Evolutionary conservation across 305 asterid species (phyloP), one percentile per base, ranked within the genome.

Genomic region (Fraxinus angustifolia): DNA sequence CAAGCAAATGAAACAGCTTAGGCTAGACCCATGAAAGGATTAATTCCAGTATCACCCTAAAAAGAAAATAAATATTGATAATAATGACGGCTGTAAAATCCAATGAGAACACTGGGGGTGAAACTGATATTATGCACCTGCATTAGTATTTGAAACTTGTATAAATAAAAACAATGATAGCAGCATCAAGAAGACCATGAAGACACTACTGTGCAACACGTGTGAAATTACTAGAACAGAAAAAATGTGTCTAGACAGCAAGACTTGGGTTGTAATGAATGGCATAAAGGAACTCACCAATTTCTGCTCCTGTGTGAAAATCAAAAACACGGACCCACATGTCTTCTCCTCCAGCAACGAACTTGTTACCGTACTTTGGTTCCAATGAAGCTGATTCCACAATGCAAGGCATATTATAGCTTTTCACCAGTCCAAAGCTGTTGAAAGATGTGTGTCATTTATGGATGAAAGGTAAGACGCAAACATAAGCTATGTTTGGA

Each of bases 341-440:
- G 87, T 96, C 99, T 90, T 96, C 98, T 79, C 99, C 99, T 79
- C 99, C 97, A 82, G 96, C 97, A 79, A 96, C 85, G 87, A 94
- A 96, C 89, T 88, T 96, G 84, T 93, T 89, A 16, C 99, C 99
- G 50, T 83, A 89, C 85, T 87, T 93, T 60, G 99, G 99, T 80
- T 96, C 99, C 89, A 96, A 77, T 2, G 99, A 94, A 86, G 98
- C 98, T 79, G 99, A 96, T 83, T 94, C 98, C 82, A 92, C 89
- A 35, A 86, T 90, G 92, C 98, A 92, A 36, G 98, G 97, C 97
- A 96, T 91, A 62, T 90, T 89, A 72, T 92, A 90, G 85, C 95
- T 93, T 89, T 93, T 94, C 72, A 96, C 97, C 91, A 96, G 79
- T 73, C 97, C 97, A 85, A 93, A 94, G 89, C 99, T 95, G 95